Evolutionary conservation across 345 rosid species (phyloP), one percentile per base, ranked within the genome.

Genomic region (Populus tremula): DNA sequence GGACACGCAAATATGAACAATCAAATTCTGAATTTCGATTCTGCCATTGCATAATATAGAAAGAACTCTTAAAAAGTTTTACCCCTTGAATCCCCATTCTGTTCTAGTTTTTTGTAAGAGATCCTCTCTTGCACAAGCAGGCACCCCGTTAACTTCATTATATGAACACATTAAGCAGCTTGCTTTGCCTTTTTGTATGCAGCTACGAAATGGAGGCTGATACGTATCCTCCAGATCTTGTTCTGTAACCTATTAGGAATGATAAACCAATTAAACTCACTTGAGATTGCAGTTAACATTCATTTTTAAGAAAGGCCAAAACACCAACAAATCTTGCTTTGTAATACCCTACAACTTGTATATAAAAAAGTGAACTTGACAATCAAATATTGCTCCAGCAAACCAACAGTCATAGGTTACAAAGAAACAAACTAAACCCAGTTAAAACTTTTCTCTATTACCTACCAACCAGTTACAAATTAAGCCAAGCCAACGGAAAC

Each of bases 161-260:
- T 92, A 93, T 12, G 99, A 89, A 76, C 99, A 93, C 98, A 95
- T 95, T 84, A 95, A 86, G 91, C 99, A 93, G 84, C 96, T 93
- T 41, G 94, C 98, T 88, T 91, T 89, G 62, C 93, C 99, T 84
- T 91, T 87, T 76, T 83, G 80, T 9, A 95, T 68, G 77, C 98
- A 93, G 67, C 93, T 87, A 65, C 79, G 86, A 80, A 95, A 95
- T 16, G 98, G 99, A 0, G 96, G 96, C 86, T 91, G 88, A 78
- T 80, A 95, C 2, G 97, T 90, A 70, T 95, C 99, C 81, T 87
- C 90, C 91, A 89, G 76, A 82, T 95, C 99, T 82, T 92, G 99
- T 71, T 86, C 84, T 27, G 97, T 89, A 27, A 95, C 96, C 99
- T 95, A 84, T 38, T 29, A 16, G 39, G 27, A 67, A 54, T 53